phyloP scores from a whole-genome alignment of 208 protist species.

The Acanthamoeba culbertsoni region DNA sequence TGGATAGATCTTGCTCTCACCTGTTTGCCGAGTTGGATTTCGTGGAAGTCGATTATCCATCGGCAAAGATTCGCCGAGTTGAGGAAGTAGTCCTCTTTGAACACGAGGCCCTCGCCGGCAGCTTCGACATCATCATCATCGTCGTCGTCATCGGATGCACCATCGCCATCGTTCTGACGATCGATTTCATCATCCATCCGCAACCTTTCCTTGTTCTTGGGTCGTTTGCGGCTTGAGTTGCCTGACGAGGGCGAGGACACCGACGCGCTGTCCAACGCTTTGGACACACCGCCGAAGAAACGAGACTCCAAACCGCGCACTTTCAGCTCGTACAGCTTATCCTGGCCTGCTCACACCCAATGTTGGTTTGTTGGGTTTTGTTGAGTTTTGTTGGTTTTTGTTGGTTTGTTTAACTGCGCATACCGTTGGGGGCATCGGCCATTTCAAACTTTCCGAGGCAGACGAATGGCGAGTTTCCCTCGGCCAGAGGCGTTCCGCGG shows the following conservation, averaged over 20 bases:
- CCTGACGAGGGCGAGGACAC: too few relatives aligned
- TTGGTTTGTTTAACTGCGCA: too few relatives aligned
- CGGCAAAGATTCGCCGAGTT: conserved; percentile 23
- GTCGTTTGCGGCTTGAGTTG: too few relatives aligned
- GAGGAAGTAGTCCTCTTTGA: conserved; percentile 51
- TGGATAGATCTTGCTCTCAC: not conserved
- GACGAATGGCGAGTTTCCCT: not conserved
- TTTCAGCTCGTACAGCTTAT: not conserved
- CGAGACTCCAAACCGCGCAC: not conserved
- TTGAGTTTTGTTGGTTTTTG: too few relatives aligned
- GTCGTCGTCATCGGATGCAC: not conserved
- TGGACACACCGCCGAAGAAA: not conserved
- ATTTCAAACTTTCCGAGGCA: conserved; percentile 35
- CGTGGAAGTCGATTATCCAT: conserved; percentile 14
- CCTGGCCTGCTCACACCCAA: not conserved
- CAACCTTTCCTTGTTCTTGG: too few relatives aligned
- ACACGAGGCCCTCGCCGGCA: not conserved
- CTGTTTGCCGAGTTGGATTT: not conserved
- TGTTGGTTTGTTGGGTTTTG: too few relatives aligned
- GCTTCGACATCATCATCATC: not conserved
- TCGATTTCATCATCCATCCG: not conserved
- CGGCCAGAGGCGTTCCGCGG: not conserved
- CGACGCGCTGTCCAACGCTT: not conserved
- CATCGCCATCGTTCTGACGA: not conserved
- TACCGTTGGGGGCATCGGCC: not conserved